Conservation (phyloP, 1,139 yeast genomes). For the Blastobotrys capitulatus region DNA sequence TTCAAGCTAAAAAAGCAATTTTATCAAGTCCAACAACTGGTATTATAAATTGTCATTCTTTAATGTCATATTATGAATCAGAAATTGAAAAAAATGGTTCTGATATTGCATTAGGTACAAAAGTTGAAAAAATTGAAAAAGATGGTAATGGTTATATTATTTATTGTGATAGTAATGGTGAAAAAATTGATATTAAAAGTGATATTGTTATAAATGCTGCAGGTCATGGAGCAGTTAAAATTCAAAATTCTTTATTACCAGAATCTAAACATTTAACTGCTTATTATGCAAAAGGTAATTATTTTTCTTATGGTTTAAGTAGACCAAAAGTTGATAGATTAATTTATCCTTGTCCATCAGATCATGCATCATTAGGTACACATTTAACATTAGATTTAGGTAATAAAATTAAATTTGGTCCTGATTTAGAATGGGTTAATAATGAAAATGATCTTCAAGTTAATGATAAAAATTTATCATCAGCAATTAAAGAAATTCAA, state of each 20-base stretch:
- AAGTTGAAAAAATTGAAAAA: constrained; percentile 44
- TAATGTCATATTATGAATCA: constrained; percentile 54
- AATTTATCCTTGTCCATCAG: constrained; percentile 77
- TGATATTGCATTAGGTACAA: constrained; percentile 58
- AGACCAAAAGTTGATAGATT: constrained; percentile 39
- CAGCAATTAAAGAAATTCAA: constrained; percentile 54
- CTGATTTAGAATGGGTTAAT: constrained; percentile 80
- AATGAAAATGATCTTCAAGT: constrained; percentile 34
- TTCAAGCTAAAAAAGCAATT: constrained; percentile 55
- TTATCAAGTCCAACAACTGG: constrained; percentile 83
- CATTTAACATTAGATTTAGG: constrained; percentile 82
- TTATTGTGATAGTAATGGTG: constrained; percentile 21
- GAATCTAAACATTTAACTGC: constrained; percentile 50
- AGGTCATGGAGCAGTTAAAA: constrained; percentile 65
- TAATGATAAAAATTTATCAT: constrained; percentile 41
- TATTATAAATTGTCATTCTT: constrained; percentile 74
- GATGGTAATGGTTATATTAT: constrained; percentile 26
- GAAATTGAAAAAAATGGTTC: constrained; percentile 53
- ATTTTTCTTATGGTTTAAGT: constrained; percentile 52
- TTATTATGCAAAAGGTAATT: constrained; percentile 79
- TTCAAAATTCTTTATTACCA: constrained; percentile 68
- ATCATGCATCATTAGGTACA: constrained; percentile 74
- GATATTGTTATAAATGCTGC: constrained; percentile 69
- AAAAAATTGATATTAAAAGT: constrained; percentile 42
- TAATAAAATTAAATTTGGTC: constrained; percentile 79